Percentiles rank a stretch among this genome's conserved stretches.
phyloP scores from a whole-genome alignment of 306 rosid species.

The Vicia villosa region DNA sequence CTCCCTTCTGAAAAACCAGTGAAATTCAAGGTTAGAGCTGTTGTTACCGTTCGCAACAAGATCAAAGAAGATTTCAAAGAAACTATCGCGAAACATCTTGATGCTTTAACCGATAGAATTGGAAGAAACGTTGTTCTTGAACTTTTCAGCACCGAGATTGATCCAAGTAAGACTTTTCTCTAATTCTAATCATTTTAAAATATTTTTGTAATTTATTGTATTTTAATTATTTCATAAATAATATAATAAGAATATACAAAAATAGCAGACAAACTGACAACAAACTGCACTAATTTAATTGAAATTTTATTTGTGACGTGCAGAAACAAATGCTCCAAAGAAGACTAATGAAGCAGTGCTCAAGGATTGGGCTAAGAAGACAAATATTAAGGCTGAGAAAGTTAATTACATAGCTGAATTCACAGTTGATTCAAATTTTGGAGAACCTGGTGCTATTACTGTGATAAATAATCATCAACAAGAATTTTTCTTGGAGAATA shows the following conservation, averaged over 20 bases:
- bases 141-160: conserved; percentile 74
- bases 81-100: conserved; percentile 66
- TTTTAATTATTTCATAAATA: too few species aligned
- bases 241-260: too few species aligned
- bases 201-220: too few species aligned
- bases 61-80: conserved; percentile 80
- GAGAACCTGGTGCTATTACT: conserved; percentile 81
- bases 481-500: conserved; percentile 76
- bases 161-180: conserved; percentile 68
- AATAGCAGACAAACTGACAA: too few species aligned
- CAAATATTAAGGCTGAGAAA: conserved; percentile 60
- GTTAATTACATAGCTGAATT: conserved; percentile 90
- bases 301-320: not conserved
- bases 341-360: conserved; percentile 74
- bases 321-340: conserved; percentile 67
- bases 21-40: conserved; percentile 79
- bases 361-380: conserved; percentile 88
- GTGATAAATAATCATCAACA: conserved; percentile 75
- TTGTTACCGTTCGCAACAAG: conserved; percentile 83
- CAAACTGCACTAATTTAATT: too few species aligned
- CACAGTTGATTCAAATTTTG: conserved; percentile 68
- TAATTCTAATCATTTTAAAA: not conserved
- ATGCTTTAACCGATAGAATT: conserved; percentile 67
- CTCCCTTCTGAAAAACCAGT: conserved; percentile 56
- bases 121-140: conserved; percentile 82